Conservation (phyloP, 768 basidiomycete species). For the Boletus rubroflammeus region DNA sequence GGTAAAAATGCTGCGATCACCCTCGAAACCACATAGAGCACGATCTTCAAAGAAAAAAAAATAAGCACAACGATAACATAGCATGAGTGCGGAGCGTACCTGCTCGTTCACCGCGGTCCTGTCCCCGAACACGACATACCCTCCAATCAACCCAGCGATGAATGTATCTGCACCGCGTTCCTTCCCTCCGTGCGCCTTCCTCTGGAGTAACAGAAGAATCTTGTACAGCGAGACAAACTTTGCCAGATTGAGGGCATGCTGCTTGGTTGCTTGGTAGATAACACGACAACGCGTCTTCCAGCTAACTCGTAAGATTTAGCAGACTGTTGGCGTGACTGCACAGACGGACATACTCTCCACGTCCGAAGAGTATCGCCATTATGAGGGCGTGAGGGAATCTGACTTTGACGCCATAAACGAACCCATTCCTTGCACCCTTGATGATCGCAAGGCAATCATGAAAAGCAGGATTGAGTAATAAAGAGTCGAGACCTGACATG, state of each 20-base stretch:
- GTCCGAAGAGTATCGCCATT: constrained; percentile 92
- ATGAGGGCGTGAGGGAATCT: constrained; percentile 95
- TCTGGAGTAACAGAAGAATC: constrained; percentile 76
- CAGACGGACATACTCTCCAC: constrained; percentile 69
- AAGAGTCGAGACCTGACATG: constrained; percentile 26
- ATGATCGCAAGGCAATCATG: constrained; percentile 91
- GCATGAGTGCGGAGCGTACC: constrained; percentile 43
- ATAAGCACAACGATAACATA: constrained; percentile 1
- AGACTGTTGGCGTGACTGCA: not conserved
- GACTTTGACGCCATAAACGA: constrained; percentile 88
- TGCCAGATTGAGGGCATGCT: constrained; percentile 88
- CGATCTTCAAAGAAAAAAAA: constrained; percentile 56
- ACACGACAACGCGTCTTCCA: constrained; percentile 62
- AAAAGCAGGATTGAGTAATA: constrained; percentile 59
- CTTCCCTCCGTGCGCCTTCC: constrained; percentile 77
- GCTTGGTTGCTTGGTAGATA: constrained; percentile 82
- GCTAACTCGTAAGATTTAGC: constrained; percentile 38
- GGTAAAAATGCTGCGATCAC: constrained; percentile 91
- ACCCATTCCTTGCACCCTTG: constrained; percentile 90
- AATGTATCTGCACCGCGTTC: constrained; percentile 81
- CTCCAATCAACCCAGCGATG: constrained; percentile 88
- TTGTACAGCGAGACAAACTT: constrained; percentile 97
- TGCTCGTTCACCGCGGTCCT: constrained; percentile 89
- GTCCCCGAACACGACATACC: constrained; percentile 85
- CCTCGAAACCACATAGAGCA: constrained; percentile 92